Evolutionary conservation across 1,139 yeast genomes (phyloP), one percentile per base, ranked within the genome.

Genomic region (Suhomyces chickasaworum): DNA sequence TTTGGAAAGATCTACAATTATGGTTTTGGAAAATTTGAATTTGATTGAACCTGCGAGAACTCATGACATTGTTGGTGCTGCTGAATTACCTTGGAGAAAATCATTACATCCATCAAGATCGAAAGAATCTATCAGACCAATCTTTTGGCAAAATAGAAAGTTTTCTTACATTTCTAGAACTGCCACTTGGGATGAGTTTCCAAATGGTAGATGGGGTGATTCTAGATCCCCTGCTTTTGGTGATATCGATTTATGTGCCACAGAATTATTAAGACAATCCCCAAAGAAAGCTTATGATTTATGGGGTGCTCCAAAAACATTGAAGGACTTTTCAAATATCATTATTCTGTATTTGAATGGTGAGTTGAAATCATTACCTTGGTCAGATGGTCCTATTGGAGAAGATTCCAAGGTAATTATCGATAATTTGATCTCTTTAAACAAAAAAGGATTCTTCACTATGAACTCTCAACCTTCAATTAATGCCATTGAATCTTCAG

Each of bases 181-280:
- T 16, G 84, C 95, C 31, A 87, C 88, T 48, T 89, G 96, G 96
- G 95, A 89, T 69, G 97, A 89, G 65, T 89, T 89, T 63, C 97
- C 97, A 42, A 89, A 89, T 67, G 97, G 97, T 54, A 78, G 97
- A 69, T 89, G 95, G 88, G 97, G 97, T 61, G 96, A 89, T 63
- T 86, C 96, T 8, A 77, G 95, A 48, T 89, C 96, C 36, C 97
- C 97, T 8, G 96, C 96, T 5, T 89, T 86, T 66, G 96, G 96
- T 62, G 96, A 89, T 56, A 77, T 86, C 52, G 91, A 85, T 62
- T 73, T 85, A 48, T 81, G 86, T 53, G 96, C 95, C 37, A 81
- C 91, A 37, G 85, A 89, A 46, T 77, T 82, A 59, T 82, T 81
- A 63, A 80, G 95, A 67, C 93, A 86, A 64, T 81, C 91, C n/a